phyloP scores from a whole-genome alignment of 2,329 filamentous ascomycete species.

The Colletotrichum musicola region DNA sequence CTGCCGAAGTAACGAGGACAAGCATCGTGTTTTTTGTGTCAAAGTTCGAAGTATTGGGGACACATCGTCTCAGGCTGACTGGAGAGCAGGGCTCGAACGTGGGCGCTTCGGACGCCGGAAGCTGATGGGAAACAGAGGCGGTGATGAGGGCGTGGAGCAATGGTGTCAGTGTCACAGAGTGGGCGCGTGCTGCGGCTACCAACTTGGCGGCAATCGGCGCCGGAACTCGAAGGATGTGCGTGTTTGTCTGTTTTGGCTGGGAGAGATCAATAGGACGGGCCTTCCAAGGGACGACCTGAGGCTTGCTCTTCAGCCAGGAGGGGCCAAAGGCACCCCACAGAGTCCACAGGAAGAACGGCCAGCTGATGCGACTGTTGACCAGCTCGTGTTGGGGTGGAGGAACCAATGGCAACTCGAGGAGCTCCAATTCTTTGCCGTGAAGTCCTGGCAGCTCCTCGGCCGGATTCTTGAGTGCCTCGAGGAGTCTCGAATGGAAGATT shows the following conservation, averaged over 20 bases:
- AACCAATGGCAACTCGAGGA: conserved; percentile 48
- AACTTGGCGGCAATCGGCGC: conserved; percentile 46
- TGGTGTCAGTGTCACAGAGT: conserved; percentile 60
- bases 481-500: conserved; percentile 62
- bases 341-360: conserved; percentile 53
- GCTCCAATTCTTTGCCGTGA: conserved; percentile 43
- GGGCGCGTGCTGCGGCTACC: conserved; percentile 54
- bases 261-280: conserved; percentile 51
- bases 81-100: conserved; percentile 56
- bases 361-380: conserved; percentile 55
- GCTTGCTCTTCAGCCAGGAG: conserved; percentile 49
- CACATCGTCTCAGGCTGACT: conserved; percentile 58
- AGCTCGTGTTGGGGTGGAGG: conserved; percentile 56
- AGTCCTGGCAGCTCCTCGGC: neutral
- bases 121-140: conserved; percentile 53
- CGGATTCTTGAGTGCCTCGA: conserved; percentile 54
- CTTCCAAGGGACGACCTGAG: conserved; percentile 51
- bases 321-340: conserved; percentile 58
- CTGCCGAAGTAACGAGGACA: conserved; percentile 54
- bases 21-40: conserved; percentile 51
- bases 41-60: conserved; percentile 44
- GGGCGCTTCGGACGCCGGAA: conserved; percentile 49
- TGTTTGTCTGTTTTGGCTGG: conserved; percentile 50
- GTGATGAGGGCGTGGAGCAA: conserved; percentile 62
- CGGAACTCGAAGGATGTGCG: conserved; percentile 53